Evolutionary conservation across 2,329 filamentous ascomycete genomes (phyloP).

Genomic region (Colletotrichum theobromicola): DNA sequence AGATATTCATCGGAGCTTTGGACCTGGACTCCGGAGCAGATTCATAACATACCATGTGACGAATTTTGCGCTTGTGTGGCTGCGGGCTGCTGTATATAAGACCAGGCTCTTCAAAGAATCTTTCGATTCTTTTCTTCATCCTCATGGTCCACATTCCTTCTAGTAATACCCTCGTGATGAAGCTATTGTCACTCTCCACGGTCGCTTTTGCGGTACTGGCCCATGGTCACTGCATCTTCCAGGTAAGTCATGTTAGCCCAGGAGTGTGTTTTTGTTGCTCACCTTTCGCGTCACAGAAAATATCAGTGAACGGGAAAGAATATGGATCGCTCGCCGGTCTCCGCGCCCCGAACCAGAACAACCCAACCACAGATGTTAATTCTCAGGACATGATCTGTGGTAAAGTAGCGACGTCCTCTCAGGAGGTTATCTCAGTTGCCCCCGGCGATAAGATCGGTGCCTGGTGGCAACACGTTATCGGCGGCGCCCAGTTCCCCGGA

Average conservation of each 20-base stretch:
- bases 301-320: constrained; percentile 18
- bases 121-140: not conserved
- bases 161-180: not conserved
- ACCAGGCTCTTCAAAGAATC: not conserved
- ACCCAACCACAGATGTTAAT: constrained; percentile 55
- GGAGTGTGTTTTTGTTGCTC: not conserved
- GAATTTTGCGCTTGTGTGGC: not conserved
- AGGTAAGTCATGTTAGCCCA: not conserved
- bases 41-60: not conserved
- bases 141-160: too few relatives aligned
- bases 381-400: constrained; percentile 57
- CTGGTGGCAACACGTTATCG: constrained; percentile 59
- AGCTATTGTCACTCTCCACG: not conserved
- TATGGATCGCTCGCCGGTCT: constrained; percentile 19
- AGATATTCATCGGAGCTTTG: not conserved
- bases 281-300: not conserved
- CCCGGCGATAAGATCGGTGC: constrained; percentile 57
- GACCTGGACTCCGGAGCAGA: not conserved
- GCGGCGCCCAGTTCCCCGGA: constrained; percentile 53
- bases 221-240: constrained; percentile 15
- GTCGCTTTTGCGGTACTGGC: not conserved
- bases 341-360: constrained; percentile 43
- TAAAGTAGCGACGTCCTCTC: constrained; percentile 43
- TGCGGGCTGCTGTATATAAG: not conserved
- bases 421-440: constrained; percentile 51